Base-by-base conservation (phyloP, 2,329 filamentous ascomycete species). In the Arachnomyces sp. region DNA sequence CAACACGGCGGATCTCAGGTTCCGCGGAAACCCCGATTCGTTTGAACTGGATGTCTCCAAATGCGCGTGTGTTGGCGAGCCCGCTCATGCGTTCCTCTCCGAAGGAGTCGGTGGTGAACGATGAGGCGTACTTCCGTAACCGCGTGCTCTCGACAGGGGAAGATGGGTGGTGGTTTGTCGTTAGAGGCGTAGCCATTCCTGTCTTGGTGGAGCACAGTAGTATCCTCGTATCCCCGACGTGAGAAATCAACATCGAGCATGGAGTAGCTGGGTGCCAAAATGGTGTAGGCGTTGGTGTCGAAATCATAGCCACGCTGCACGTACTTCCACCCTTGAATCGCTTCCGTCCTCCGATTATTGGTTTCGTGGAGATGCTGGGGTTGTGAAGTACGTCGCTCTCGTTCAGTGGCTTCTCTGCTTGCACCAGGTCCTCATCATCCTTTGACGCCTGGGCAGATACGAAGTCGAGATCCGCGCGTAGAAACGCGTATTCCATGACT, bases 241-340 rank as follows among this genome's bases (percentile, higher is more conserved):
- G 92, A 0, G 87, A 88, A 5, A 88, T 82, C 12, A 94, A 66
- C 28, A 98, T 67, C 1, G 88, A 93, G 0, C 84, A 87, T 3
- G 86, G 82, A 0, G 87, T 83, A 3, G 81, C 77, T 0, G 92
- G 92, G 54, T 96, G 86, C 92, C 92, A 98, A 64, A 94, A 98
- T 0, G 92, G 92, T 0, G 83, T 83, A 0, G 89, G 82, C 0
- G 87, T 93, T 0, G 90, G 88, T 0, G 92, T 96, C 0, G 88
- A 94, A 41, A 98, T 87, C 56, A 98, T 74, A 1, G 82, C 89
- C 13, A 95, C 70, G 13, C 87, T 94, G 31, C 86, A 89, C 1
- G 92, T 98, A 39, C 88, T 94, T 42, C 92, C 92, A 44, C 92
- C 92, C 56, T 89, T 85, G 70, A 96, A 96, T 44, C 87, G 82